Evolutionary conservation across 2,329 filamentous ascomycete species (phyloP), one percentile per base, ranked within the genome.

Genomic region (Calonectria montana): DNA sequence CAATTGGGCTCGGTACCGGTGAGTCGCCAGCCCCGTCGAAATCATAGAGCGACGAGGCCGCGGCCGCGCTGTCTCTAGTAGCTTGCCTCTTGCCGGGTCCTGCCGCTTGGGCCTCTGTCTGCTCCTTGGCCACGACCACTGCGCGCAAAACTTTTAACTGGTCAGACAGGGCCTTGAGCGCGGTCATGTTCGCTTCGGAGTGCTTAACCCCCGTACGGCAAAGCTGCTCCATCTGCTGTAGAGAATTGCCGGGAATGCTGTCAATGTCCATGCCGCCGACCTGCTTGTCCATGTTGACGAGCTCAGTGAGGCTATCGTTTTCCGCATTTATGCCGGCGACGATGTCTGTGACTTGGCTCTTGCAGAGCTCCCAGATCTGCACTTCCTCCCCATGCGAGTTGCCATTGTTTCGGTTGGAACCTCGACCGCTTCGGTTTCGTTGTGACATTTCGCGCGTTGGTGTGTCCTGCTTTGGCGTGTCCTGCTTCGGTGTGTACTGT

Each of bases 11-110:
- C 4, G 86, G 86, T 5, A 87, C 83, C 4, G 86, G 85, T 9
- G 84, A 87, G 71, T 88, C 85, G 21, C 83, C 85, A 31, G 82
- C 82, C 4, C 81, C 84, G 41, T 87, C 86, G 74, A 88, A 86
- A 53, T 85, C 84, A 76, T 87, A 87, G 6, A 87, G 74, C 0
- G 84, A 84, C 16, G 83, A 80, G 3, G 82, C 80, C 10, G 80
- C 78, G 5, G 80, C 75, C 4, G 78, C 69, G 9, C 61, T 77
- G 39, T 80, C 79, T 59, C 78, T 74, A 48, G 72, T 71, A 15
- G 75, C 73, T 9, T 76, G 68, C 45, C 80, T 74, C 69, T 83
- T 81, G n/a, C 75, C 72, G 23, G 81, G 80, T 13, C 80, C 81
- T 1, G 81, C 77, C 3, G 81, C 72, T 55, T 79, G 78, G 3